Evolutionary conservation across 345 rosid genomes (phyloP).

Genomic region (Arabis alpina): DNA sequence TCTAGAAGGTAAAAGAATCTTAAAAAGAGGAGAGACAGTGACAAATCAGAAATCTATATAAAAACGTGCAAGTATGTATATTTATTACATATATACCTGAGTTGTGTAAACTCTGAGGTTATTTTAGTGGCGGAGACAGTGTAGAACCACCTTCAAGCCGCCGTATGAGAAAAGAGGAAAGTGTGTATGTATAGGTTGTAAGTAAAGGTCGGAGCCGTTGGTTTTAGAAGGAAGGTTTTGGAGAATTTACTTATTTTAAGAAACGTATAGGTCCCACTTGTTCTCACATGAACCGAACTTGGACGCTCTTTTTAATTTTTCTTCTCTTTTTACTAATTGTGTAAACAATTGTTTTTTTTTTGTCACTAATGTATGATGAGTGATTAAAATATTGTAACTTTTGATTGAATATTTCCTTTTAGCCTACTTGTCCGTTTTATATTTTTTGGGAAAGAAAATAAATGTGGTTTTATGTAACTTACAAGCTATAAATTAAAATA

Average conservation of each 20-base stretch:
- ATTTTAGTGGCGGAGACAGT: conserved; percentile 8
- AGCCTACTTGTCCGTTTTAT: conserved; percentile 20
- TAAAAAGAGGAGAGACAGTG: conserved; percentile 30
- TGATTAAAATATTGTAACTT: conserved; percentile 10
- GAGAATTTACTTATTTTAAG: conserved; percentile 15
- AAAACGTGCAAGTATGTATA: conserved; percentile 22
- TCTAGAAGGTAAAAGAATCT: conserved; percentile 31
- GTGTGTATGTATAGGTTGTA: conserved; percentile 39
- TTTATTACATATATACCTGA: background rate
- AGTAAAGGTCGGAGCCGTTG: conserved; percentile 44
- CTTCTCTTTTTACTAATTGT: conserved; percentile 4
- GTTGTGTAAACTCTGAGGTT: background rate
- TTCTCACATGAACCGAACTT: conserved; percentile 48
- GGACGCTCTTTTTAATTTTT: conserved; percentile 36
- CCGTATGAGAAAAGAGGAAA: conserved; percentile 35
- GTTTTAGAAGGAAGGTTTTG: conserved; percentile 40
- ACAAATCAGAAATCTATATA: conserved; percentile 26
- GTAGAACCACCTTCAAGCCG: conserved; percentile 37
- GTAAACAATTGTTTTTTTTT: conserved; percentile 16
- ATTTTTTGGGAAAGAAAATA: background rate
- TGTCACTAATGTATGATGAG: too few relatives aligned
- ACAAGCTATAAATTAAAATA: conserved; percentile 14
- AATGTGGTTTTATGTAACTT: conserved; percentile 27
- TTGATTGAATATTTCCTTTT: conserved; percentile 10
- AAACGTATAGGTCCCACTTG: conserved; percentile 36